Evolutionary conservation across 495 filamentous ascomycete genomes (phyloP).

Genomic region (Thozetella sp.): DNA sequence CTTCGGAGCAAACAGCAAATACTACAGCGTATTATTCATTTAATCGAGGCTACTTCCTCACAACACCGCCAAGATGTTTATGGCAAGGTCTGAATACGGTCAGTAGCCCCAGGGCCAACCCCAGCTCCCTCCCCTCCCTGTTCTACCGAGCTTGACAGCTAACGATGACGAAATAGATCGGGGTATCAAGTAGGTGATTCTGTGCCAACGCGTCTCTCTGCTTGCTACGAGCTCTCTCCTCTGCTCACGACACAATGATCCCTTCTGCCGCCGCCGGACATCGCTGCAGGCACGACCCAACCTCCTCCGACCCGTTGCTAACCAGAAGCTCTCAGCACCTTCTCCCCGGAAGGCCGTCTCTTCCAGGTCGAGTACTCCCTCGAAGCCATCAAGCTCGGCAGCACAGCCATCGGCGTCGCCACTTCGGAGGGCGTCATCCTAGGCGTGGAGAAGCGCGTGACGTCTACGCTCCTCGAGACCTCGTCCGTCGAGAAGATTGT

Average conservation of each 20-base stretch:
- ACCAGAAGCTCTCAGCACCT: conserved; percentile 68
- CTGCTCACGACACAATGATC: background rate
- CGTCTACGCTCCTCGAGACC: conserved; percentile 93
- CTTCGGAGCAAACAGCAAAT: conserved; percentile 9
- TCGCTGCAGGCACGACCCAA: background rate
- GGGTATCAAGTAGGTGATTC: conserved; percentile 86
- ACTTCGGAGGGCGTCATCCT: conserved; percentile 92
- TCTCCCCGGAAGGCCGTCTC: conserved; percentile 98
- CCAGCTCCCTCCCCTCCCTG: conserved; percentile 4
- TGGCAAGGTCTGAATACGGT: conserved; percentile 99
- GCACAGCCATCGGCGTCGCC: conserved; percentile 95
- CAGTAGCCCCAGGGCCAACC: conserved; percentile 20
- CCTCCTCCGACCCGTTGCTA: background rate
- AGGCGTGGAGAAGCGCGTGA: conserved; percentile 98
- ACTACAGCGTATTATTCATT: conserved; percentile 15
- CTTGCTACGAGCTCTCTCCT: conserved; percentile 1
- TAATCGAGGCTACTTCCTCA: conserved; percentile 8
- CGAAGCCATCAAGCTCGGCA: conserved; percentile 99
- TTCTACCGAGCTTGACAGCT: conserved; percentile 23
- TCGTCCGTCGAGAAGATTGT: conserved; percentile 99
- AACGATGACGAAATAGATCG: conserved; percentile 69
- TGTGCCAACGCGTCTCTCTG: background rate
- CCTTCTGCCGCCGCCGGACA: conserved; percentile 5
- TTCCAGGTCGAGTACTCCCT: conserved; percentile 99
- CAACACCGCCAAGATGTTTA: conserved; percentile 82